A percentile compares a stretch with the other conserved stretches of the same genome.
These are phyloP conservation scores for Aureoboletus auriporus DNA, from an alignment of 768 basidiomycete species.

Conservation along the genomic window DNA sequence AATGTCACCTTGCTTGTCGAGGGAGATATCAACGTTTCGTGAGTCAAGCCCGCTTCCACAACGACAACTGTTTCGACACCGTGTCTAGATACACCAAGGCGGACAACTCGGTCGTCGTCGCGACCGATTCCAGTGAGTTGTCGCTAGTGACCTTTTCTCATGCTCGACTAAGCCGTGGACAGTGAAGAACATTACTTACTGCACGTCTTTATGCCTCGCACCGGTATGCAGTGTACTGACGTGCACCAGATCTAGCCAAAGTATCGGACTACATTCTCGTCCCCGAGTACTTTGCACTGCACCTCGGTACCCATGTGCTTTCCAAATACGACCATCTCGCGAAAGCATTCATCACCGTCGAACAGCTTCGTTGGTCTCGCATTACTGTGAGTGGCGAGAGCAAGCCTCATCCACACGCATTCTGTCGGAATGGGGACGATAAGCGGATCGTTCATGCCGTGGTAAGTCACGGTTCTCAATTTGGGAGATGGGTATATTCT, in stretches of 20 bases:
- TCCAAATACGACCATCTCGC: constrained; percentile 74
- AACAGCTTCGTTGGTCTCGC: constrained; percentile 82
- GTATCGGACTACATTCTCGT: constrained; percentile 81
- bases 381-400: constrained; percentile 49
- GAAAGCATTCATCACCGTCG: constrained; percentile 66
- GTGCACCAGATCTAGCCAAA: constrained; percentile 70
- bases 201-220: constrained; percentile 27
- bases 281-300: constrained; percentile 83
- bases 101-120: constrained; percentile 84
- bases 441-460: constrained; percentile 65
- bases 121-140: constrained; percentile 82
- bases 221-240: not conserved
- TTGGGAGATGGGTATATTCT: not conserved
- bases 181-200: constrained; percentile 72
- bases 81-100: constrained; percentile 75
- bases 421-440: constrained; percentile 87
- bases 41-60: constrained; percentile 1
- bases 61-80: no score
- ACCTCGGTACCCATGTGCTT: constrained; percentile 80
- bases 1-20: constrained; percentile 77
- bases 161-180: not conserved
- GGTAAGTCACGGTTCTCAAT: constrained; percentile 37
- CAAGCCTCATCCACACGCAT: constrained; percentile 71
- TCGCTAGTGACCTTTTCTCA: constrained; percentile 1
- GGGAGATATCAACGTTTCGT: constrained; percentile 79